Base-by-base conservation (phyloP, 2,329 filamentous ascomycete genomes). In the Saccharata proteae region DNA sequence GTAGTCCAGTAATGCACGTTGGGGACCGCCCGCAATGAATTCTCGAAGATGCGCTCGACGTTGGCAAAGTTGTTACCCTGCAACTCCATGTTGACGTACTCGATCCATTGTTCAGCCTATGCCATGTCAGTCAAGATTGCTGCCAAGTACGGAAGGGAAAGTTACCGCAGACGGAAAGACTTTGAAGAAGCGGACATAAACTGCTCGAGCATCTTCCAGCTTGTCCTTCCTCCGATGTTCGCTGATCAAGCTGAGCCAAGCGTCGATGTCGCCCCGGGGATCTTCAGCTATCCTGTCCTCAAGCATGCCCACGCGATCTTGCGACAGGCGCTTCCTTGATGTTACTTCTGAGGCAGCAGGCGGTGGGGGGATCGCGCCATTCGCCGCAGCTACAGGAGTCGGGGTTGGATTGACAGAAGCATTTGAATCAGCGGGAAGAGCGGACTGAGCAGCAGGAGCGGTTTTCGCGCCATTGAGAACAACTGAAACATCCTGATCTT, bases 221-320 rank as follows among this genome's bases (percentile, higher is more conserved):
- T 85, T 82, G 58, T 80, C 80, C 46, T 80, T 81, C 47, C 73
- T 77, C 44, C 79, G 79, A 55, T 93, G 74, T 52, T 94, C 84
- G 43, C 73, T 71, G 51, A 98, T 88, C 51, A 98, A 67, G 42
- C 73, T 71, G 46, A 92, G 62, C 90, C 90, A 98, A 18, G 88
- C 84, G 52, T 90, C 81, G 57, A 90, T 74, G 46, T 94, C 86
- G 48, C 88, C 90, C 46, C 84, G 80, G 11, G 88, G 82, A 51
- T 98, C 90, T 49, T 94, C 82, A 52, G 80, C 78, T 54, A 96
- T 80, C 49, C 88, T 77, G 54, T 90, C 82, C 62, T 98, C 88
- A 48, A 96, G 67, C 37, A 86, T 72, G 36, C 79, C 76, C 45
- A 88, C 68, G 41, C 71, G 72, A 58, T 93, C 80, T 58, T 78